Conservation (phyloP, 2,329 filamentous ascomycete species). For the Akanthomyces uredinophilus region DNA sequence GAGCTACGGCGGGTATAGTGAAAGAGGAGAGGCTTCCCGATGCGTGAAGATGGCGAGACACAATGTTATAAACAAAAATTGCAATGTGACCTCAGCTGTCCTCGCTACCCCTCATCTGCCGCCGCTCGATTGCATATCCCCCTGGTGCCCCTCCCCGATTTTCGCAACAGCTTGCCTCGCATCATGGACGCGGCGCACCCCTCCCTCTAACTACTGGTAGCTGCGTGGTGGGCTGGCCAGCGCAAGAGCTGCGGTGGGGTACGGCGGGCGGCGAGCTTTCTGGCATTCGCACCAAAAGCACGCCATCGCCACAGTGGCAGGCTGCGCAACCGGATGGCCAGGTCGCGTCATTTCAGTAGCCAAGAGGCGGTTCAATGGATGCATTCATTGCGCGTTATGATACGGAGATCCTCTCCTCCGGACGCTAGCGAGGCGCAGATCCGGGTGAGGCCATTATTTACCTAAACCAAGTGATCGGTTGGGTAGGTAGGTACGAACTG, state of each 20-base stretch:
- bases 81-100: constrained; percentile 1
- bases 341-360: constrained; percentile 2
- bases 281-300: constrained; percentile 2
- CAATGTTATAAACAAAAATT: not conserved
- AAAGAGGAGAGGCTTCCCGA: not conserved
- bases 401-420: not conserved
- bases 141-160: constrained; percentile 9
- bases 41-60: not conserved
- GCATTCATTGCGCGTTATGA: not conserved
- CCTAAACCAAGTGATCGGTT: too few relatives aligned
- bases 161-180: not conserved
- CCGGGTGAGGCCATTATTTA: not conserved
- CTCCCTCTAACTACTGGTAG: not conserved
- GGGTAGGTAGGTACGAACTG: not conserved
- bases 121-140: not conserved
- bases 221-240: not conserved
- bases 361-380: not conserved
- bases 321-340: not conserved
- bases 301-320: constrained; percentile 17
- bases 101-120: constrained; percentile 8
- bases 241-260: not conserved
- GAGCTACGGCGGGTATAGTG: not conserved
- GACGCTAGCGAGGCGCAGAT: not conserved
- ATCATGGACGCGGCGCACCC: not conserved
- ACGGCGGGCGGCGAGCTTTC: not conserved